Conservation (phyloP, 305 asterid species). For the Caryopteris hybrid region DNA sequence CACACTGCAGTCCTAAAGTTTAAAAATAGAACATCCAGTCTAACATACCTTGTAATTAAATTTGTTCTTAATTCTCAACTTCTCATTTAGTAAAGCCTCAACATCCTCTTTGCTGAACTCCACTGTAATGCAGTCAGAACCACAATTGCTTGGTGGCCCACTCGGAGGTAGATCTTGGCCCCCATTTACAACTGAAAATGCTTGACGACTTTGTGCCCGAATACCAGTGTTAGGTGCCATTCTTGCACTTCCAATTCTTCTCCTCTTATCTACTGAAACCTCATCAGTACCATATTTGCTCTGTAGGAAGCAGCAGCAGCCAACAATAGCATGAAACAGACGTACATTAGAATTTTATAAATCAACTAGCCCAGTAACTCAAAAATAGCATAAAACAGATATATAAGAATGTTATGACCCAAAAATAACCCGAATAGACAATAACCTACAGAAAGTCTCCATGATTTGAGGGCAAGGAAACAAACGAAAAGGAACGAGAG, state of each 20-base stretch:
- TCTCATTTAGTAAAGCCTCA: slow-evolving; percentile 72
- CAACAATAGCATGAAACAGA: not conserved
- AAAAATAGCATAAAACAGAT: not conserved
- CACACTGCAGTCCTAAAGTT: not conserved
- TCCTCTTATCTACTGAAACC: slow-evolving; percentile 58
- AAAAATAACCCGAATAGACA: not conserved
- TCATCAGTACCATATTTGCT: slow-evolving; percentile 51
- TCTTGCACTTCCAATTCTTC: slow-evolving; percentile 54
- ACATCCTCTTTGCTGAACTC: slow-evolving; percentile 77
- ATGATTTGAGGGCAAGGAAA: not conserved
- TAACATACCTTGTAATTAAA: slow-evolving; percentile 59
- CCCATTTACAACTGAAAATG: slow-evolving; percentile 73
- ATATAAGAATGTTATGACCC: not conserved
- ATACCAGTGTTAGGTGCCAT: slow-evolving; percentile 52
- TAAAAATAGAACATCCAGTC: not conserved
- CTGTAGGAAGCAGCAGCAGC: slow-evolving; percentile 25
- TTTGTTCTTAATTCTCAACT: slow-evolving; percentile 57
- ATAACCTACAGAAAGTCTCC: not conserved
- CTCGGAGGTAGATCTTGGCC: slow-evolving; percentile 66
- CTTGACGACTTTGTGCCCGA: slow-evolving; percentile 53
- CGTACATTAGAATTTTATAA: not conserved
- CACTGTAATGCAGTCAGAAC: slow-evolving; percentile 50
- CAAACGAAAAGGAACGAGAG: not conserved
- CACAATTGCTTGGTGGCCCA: slow-evolving; percentile 70
- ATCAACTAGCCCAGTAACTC: not conserved